Base-by-base conservation (phyloP, 2,329 filamentous ascomycete species). In the Curvularia verruculosa region DNA sequence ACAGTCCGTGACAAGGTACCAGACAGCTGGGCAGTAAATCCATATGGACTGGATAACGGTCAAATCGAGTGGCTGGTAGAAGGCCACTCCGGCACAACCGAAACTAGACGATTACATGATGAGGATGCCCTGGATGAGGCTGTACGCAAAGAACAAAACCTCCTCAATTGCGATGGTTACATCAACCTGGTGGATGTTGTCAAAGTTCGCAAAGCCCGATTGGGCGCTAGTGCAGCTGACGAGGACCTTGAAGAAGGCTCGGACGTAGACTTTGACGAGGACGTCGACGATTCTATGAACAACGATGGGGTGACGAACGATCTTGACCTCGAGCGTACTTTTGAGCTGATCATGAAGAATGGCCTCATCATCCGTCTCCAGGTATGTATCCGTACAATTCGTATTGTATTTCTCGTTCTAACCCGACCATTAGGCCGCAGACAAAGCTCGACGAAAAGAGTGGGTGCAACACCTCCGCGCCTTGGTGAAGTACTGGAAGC, bases 341-440 rank as follows among this genome's bases (percentile, higher is more conserved):
- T 89, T 62, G 87, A 89, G 70, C 75, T 89, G 23, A 76, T 84
- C 9, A 78, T 89, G 62, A 80, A 82, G 46, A 89, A 89, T 68
- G 83, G 83, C 0, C 79, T 89, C 7, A 78, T 87, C 39, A 79
- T 89, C 39, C 84, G 85, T 12, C 77, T 89, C 7, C 84, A 85
- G 70, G 81, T 84, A 56, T 53, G 62, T 47, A 18, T n/a, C 23
- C 43, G 2, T 12, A 4, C 31, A 24, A 8, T n/a, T 24, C 18
- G 18, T 26, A n/a, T 7, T 43, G 47, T 57, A n/a, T 47, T 60
- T 23, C 21, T 48, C 69, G 41, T 56, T 23, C 46, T 61, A 28
- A 64, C 15, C 12, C 4, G 0, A n/a, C 21, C 5, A 26, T 3
- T 31, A 81, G 72, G 77, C 81, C 24, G 87, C 84, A 68, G 82